phyloP scores from a whole-genome alignment of 768 basidiomycete species.

The Kwoniella heveanensis region DNA sequence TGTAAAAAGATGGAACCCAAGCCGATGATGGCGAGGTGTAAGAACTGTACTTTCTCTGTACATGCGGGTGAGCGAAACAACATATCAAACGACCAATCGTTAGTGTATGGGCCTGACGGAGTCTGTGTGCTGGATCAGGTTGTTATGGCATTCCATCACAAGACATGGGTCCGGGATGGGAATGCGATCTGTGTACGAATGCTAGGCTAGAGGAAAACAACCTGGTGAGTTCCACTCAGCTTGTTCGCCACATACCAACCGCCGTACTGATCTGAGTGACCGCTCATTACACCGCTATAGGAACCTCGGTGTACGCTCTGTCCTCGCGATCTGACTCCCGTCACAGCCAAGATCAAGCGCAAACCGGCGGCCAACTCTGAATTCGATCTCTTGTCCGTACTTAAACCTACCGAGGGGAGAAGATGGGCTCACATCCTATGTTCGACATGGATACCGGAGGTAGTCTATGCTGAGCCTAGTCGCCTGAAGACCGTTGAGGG shows the following conservation, averaged over 20 bases:
- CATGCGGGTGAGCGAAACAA: slow-evolving; percentile 68
- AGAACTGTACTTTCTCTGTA: slow-evolving; percentile 72
- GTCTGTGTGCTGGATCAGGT: too few species aligned
- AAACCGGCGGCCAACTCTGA: slow-evolving; percentile 36
- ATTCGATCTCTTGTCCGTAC: slow-evolving; percentile 65
- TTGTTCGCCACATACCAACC: too few species aligned
- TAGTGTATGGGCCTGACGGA: too few species aligned
- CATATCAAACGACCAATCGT: too few species aligned
- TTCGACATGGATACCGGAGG: slow-evolving; percentile 80
- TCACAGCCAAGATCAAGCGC: slow-evolving; percentile 25
- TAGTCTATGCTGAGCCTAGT: slow-evolving; percentile 75
- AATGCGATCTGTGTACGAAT: slow-evolving; percentile 84
- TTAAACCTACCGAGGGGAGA: slow-evolving; percentile 89
- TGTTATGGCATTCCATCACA: slow-evolving; percentile 69
- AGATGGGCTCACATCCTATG: slow-evolving; percentile 91
- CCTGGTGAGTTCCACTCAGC: slow-evolving; percentile 61
- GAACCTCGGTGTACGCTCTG: slow-evolving; percentile 83
- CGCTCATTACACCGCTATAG: slow-evolving; percentile 57
- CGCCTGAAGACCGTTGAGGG: slow-evolving; percentile 82
- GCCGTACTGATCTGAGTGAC: neutral
- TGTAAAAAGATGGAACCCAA: slow-evolving; percentile 75
- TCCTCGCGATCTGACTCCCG: slow-evolving; percentile 62
- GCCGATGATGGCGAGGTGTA: slow-evolving; percentile 78
- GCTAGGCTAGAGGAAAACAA: slow-evolving; percentile 78
- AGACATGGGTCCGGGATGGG: slow-evolving; percentile 69